A percentile compares a stretch with the other conserved stretches of the same genome.
Conservation (phyloP, 768 basidiomycete genomes). For the Termitomyces sp. region DNA sequence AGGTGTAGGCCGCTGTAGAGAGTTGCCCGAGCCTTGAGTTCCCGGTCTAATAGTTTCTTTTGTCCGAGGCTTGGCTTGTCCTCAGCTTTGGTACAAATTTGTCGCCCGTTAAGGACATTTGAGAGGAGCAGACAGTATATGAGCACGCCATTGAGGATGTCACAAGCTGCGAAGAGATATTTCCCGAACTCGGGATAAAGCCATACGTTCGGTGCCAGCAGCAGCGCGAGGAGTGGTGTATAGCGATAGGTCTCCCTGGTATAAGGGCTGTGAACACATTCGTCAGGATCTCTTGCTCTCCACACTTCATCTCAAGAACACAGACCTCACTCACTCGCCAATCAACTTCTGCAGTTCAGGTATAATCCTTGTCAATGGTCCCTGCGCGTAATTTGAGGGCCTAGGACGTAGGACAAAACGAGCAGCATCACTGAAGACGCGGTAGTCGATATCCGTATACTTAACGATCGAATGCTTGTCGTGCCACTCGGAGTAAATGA, state of each 20-base stretch:
- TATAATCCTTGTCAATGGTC: slow-evolving; percentile 35
- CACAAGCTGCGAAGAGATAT: slow-evolving; percentile 79
- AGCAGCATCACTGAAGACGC: slow-evolving; percentile 92
- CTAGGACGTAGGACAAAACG: slow-evolving; percentile 53
- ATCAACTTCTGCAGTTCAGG: slow-evolving; percentile 33
- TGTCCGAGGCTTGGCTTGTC: neutral
- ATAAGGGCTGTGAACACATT: slow-evolving; percentile 65
- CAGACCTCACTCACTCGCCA: slow-evolving; percentile 66
- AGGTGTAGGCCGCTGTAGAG: slow-evolving; percentile 72
- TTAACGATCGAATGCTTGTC: slow-evolving; percentile 79
- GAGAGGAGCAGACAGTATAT: slow-evolving; percentile 59
- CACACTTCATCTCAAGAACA: slow-evolving; percentile 3
- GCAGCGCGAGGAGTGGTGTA: slow-evolving; percentile 84
- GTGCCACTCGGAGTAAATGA: slow-evolving; percentile 88
- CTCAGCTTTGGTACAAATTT: neutral
- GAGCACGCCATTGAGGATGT: slow-evolving; percentile 73
- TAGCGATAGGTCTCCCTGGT: slow-evolving; percentile 91
- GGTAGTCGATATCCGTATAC: slow-evolving; percentile 98
- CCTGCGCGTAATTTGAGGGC: slow-evolving; percentile 54
- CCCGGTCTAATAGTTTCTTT: neutral
- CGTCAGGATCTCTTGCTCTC: slow-evolving; percentile 7
- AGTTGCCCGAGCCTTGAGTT: slow-evolving; percentile 31
- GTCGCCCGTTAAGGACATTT: slow-evolving; percentile 30
- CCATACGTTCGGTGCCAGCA: slow-evolving; percentile 77
- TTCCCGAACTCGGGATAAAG: slow-evolving; percentile 89